phyloP scores from a whole-genome alignment of 2,329 filamentous ascomycete genomes.

The Aspergillus fructus region DNA sequence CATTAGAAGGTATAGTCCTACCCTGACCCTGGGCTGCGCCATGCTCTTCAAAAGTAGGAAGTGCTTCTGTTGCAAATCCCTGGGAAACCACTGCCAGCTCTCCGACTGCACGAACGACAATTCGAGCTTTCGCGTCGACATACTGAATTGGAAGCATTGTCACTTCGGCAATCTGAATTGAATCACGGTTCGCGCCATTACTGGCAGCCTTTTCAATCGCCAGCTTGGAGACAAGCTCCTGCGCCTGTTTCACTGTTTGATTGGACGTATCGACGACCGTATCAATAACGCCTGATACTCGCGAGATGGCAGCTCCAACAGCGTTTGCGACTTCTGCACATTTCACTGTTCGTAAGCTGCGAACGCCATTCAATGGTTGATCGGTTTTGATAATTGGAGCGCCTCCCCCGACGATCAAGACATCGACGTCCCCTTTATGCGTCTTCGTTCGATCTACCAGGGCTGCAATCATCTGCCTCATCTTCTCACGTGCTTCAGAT shows the following conservation, averaged over 20 bases:
- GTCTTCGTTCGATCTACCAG: slow-evolving; percentile 12
- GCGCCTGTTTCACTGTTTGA: slow-evolving; percentile 21
- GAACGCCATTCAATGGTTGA: background rate
- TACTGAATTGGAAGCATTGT: slow-evolving; percentile 39
- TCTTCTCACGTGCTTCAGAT: background rate
- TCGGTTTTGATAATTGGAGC: slow-evolving; percentile 23
- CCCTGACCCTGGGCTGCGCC: background rate
- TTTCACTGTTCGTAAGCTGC: background rate
- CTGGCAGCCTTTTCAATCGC: slow-evolving; percentile 2
- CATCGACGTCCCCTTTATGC: slow-evolving; percentile 23
- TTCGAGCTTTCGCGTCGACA: slow-evolving; percentile 30
- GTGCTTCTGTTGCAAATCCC: slow-evolving; percentile 21
- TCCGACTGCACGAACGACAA: slow-evolving; percentile 32
- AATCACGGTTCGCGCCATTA: slow-evolving; percentile 15
- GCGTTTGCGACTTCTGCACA: slow-evolving; percentile 59
- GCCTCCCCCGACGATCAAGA: slow-evolving; percentile 64
- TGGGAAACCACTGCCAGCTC: slow-evolving; percentile 19
- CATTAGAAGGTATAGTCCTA: too few relatives aligned
- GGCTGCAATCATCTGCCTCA: slow-evolving; percentile 4
- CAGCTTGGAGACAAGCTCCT: background rate
- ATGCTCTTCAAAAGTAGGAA: slow-evolving; percentile 1
- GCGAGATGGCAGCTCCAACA: slow-evolving; percentile 61
- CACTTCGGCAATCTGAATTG: slow-evolving; percentile 39
- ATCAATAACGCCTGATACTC: slow-evolving; percentile 49
- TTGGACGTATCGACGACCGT: slow-evolving; percentile 8